phyloP scores from a whole-genome alignment of 805 yeast species.

The Pichia ethanolica region DNA sequence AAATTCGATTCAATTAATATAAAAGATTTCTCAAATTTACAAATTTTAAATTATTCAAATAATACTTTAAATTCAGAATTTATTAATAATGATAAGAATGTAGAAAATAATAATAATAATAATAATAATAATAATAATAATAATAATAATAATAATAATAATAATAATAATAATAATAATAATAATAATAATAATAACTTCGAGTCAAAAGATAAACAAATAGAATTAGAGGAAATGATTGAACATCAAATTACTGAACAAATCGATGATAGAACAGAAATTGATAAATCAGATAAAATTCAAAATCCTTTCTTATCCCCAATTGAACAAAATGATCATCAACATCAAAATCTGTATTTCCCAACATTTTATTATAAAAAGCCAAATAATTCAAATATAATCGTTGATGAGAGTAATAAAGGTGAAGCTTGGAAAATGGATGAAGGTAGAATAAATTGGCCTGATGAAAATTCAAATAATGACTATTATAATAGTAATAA shows the following conservation, averaged over 20 bases:
- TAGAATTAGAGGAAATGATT: too few species aligned
- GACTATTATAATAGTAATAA: background rate
- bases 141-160: too few species aligned
- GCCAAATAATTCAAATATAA: conserved; percentile 5
- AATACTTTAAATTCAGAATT: conserved; percentile 14
- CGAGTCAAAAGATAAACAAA: too few species aligned
- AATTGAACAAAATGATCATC: background rate
- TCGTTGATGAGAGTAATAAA: conserved; percentile 13
- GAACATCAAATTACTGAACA: too few species aligned
- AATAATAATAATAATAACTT: too few species aligned
- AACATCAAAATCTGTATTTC: conserved; percentile 2
- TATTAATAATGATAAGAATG: too few species aligned
- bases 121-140: background rate
- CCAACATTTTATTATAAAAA: conserved; percentile 23
- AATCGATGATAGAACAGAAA: background rate
- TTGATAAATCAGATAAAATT: background rate
- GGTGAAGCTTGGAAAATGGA: conserved; percentile 29
- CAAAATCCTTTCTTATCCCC: conserved; percentile 7
- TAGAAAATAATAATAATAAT: background rate
- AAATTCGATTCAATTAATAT: conserved; percentile 15
- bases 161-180: background rate
- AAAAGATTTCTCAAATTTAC: conserved; percentile 12
- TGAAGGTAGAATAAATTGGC: conserved; percentile 19
- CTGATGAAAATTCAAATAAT: background rate
- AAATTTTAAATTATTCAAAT: conserved; percentile 17